Evolutionary conservation across 225 moss, liverwort and hornwort genomes (phyloP), one percentile per base, ranked within the genome.

Genomic region (Sphagnum tenellum): DNA sequence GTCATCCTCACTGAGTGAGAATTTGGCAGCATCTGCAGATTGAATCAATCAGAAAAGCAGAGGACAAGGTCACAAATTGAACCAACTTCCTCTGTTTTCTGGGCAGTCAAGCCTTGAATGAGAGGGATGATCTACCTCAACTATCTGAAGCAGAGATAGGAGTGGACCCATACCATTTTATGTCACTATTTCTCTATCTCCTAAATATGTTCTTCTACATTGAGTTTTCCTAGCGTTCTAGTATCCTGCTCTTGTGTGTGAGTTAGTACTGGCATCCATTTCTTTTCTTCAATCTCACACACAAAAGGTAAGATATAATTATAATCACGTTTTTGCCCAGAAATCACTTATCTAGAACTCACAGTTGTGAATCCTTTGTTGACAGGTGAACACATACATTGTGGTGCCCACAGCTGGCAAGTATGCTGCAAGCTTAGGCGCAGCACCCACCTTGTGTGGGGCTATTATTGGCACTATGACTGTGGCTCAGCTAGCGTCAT

Each of bases 381-480:
- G 8, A 64, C 76, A 92, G 92, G 85, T 92, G 56, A 92, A 92
- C 63, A 88, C 89, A 2, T 92, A 92, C 12, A 88, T 92, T 44
- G 82, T 89, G 8, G 89, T 92, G 46, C 92, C 92, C 8, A 89
- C 92, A 54, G 87, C 89, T 9, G 92, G 89, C 67, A 89, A 92
- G 56, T 92, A 92, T 49, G 80, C 92, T 2, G 14, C 66, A 46
- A 77, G 81, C 71, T 76, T 93, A 62, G 81, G 83, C 57, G 92
- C 77, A 12, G 89, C 92, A 64, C 85, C 92, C 49, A 93, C 92
- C 44, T 74, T 89, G 0, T 89, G 92, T 73, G 92, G 92, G 66
- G 74, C 88, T 56, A 86, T 89, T 60, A 93, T 93, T 62, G 92
- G 92, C 29, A 73, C 89, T 48, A 93, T 93, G 92, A 86, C 92